These are phyloP conservation scores for Limnanthes douglasii DNA, from an alignment of 345 rosid genomes.

Conservation along the genomic window DNA sequence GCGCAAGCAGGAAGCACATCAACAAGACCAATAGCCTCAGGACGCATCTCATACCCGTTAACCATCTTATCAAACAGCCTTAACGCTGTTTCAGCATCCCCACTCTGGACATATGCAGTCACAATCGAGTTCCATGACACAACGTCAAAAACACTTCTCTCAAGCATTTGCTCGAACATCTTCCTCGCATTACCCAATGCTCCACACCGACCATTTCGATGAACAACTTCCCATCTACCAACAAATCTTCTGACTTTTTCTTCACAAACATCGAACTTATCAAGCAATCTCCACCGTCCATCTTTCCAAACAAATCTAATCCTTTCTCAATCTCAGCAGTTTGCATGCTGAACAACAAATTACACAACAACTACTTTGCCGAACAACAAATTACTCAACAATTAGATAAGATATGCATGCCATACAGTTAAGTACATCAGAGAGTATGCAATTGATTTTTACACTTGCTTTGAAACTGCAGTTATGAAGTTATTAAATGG, in stretches of 20 bases:
- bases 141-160: slow-evolving; percentile 26
- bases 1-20: slow-evolving; percentile 61
- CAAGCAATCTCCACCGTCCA: no score
- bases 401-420: no score
- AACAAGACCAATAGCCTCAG: slow-evolving; percentile 55
- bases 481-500: no score
- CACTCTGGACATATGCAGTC: slow-evolving; percentile 32
- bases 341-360: no score
- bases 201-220: slow-evolving; percentile 46
- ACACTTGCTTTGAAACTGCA: no score
- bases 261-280: slow-evolving; percentile 47
- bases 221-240: no score
- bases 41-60: slow-evolving; percentile 12
- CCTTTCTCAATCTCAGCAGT: no score
- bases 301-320: no score
- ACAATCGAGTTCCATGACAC: slow-evolving; percentile 74
- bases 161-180: slow-evolving; percentile 59
- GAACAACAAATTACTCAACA: no score
- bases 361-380: no score
- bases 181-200: slow-evolving; percentile 29
- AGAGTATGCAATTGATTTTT: no score
- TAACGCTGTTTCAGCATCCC: slow-evolving; percentile 25
- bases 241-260: slow-evolving; percentile 50
- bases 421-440: no score
- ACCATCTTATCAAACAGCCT: slow-evolving; percentile 36